A percentile compares a stretch with the other conserved stretches of the same genome.
Conservation (phyloP, 2,329 filamentous ascomycete species). For the Grosmannia penicillata region DNA sequence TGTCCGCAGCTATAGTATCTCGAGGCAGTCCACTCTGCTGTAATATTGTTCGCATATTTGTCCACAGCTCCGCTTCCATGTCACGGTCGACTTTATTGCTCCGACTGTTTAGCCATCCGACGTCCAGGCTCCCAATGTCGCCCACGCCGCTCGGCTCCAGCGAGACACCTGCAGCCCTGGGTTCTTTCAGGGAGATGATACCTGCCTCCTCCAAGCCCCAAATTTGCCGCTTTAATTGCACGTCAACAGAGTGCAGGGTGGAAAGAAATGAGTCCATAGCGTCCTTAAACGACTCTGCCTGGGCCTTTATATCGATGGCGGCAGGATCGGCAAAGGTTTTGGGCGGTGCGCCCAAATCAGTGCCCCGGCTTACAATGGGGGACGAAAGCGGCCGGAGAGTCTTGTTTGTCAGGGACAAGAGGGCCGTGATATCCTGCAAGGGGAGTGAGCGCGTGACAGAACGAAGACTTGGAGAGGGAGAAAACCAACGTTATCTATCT, state of each 20-base stretch:
- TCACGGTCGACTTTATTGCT: constrained; percentile 68
- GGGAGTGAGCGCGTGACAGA: constrained; percentile 18
- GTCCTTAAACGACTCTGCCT: constrained; percentile 40
- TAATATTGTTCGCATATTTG: constrained; percentile 40
- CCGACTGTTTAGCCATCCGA: constrained; percentile 79
- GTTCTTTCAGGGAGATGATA: constrained; percentile 42
- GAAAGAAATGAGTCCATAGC: constrained; percentile 54
- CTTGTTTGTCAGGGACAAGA: constrained; percentile 34
- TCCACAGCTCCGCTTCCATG: constrained; percentile 73
- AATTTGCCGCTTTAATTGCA: constrained; percentile 59
- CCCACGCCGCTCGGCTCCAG: constrained; percentile 40
- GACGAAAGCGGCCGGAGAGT: constrained; percentile 50
- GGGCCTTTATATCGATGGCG: constrained; percentile 22
- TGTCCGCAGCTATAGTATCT: background rate
- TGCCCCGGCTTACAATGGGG: constrained; percentile 9
- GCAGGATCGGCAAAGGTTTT: constrained; percentile 6
- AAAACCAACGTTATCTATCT: constrained; percentile 56
- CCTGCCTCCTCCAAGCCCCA: constrained; percentile 69
- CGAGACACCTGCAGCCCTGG: constrained; percentile 15
- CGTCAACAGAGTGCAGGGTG: constrained; percentile 59
- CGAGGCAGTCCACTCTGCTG: constrained; percentile 18
- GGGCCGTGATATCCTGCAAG: constrained; percentile 27
- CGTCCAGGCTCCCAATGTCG: constrained; percentile 52
- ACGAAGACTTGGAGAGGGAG: background rate
- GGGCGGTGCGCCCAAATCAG: background rate